phyloP scores from a whole-genome alignment of 2,329 filamentous ascomycete species.

The Juglanconis sp. region DNA sequence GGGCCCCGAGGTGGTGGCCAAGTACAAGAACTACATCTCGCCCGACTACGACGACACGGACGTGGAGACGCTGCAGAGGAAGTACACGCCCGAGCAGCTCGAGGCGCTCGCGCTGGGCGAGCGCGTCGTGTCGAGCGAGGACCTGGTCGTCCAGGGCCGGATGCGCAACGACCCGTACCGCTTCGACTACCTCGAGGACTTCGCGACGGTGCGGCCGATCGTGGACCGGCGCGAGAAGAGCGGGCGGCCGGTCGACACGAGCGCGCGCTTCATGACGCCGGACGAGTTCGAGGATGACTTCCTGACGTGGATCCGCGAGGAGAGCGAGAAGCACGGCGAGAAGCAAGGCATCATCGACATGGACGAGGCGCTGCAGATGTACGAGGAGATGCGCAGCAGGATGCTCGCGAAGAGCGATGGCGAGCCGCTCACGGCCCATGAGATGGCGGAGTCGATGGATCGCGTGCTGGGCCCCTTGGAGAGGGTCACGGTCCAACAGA shows the following conservation, averaged over 20 bases:
- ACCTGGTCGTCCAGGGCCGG: conserved; percentile 71
- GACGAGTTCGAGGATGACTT: conserved; percentile 62
- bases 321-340: conserved; percentile 31
- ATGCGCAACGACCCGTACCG: conserved; percentile 70
- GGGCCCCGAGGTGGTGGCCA: conserved; percentile 38
- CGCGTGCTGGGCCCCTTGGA: conserved; percentile 22
- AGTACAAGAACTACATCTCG: conserved; percentile 48
- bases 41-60: conserved; percentile 67
- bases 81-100: conserved; percentile 79
- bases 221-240: conserved; percentile 66
- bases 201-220: conserved; percentile 71
- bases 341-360: conserved; percentile 26
- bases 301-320: conserved; percentile 42
- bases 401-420: conserved; percentile 25
- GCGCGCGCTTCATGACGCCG: conserved; percentile 57
- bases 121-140: conserved; percentile 67
- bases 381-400: conserved; percentile 42
- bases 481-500: neutral
- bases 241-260: conserved; percentile 50
- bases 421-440: conserved; percentile 28
- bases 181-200: conserved; percentile 77
- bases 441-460: conserved; percentile 17
- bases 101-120: conserved; percentile 80
- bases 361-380: conserved; percentile 45
- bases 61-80: conserved; percentile 56